Evolutionary conservation across 2,329 filamentous ascomycete species (phyloP).

Genomic region (Pezicula rhizophila): DNA sequence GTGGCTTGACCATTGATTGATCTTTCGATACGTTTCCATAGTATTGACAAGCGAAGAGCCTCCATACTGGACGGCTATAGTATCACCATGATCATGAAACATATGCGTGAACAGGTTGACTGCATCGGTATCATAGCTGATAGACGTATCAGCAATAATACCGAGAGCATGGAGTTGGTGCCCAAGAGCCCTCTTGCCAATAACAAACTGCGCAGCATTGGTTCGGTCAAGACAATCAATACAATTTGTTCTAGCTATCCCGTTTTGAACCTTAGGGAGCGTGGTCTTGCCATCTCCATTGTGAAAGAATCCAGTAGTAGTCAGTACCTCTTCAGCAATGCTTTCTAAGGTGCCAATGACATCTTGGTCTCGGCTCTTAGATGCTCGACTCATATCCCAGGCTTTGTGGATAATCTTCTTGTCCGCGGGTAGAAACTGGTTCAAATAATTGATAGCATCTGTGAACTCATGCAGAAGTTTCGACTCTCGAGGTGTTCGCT

Average conservation of each 20-base stretch:
- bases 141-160: slow-evolving; percentile 68
- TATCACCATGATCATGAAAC: slow-evolving; percentile 97
- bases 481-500: slow-evolving; percentile 83
- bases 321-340: slow-evolving; percentile 83
- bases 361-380: slow-evolving; percentile 86
- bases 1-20: slow-evolving; percentile 97
- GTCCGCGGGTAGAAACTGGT: slow-evolving; percentile 79
- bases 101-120: slow-evolving; percentile 96
- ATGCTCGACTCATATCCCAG: slow-evolving; percentile 96
- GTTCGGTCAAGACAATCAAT: slow-evolving; percentile 97
- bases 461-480: slow-evolving; percentile 86
- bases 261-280: slow-evolving; percentile 73
- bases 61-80: slow-evolving; percentile 95
- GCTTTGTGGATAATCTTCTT: slow-evolving; percentile 90
- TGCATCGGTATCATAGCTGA: slow-evolving; percentile 92
- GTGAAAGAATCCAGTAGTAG: slow-evolving; percentile 86
- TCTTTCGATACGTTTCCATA: slow-evolving; percentile 98
- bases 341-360: slow-evolving; percentile 87
- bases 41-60: slow-evolving; percentile 97
- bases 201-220: slow-evolving; percentile 96
- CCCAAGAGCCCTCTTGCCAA: slow-evolving; percentile 88
- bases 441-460: slow-evolving; percentile 82
- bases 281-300: slow-evolving; percentile 71
- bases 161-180: slow-evolving; percentile 89
- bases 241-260: slow-evolving; percentile 90